Base-by-base conservation (phyloP, 192 early-diverging fungal species). In the Mortierella hygrophila region DNA sequence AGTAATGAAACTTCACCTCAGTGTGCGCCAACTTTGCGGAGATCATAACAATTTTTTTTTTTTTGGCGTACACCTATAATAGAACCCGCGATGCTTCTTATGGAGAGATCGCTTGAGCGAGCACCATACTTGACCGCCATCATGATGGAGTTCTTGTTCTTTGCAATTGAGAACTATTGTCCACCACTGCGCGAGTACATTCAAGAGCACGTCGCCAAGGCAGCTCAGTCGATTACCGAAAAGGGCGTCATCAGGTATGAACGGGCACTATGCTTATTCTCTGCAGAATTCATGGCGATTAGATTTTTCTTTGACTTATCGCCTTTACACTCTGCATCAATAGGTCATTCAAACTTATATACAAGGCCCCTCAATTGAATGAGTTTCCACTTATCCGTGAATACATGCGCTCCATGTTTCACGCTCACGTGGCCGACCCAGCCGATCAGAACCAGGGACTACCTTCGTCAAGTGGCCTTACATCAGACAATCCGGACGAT, bases 41-140 rank as follows among this genome's bases (percentile, higher is more conserved):
- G 11, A 15, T 32, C 4, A 2, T 55, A 40, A 57, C 32, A 41
- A 23, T 35, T 32, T 32, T 60, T 21, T 54, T 1, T 37, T 44
- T 40, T 1, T 35, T 29, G 47, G 88, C 18, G 49, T 52, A 18
- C 1, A 2, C 49, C 21, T 16, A 76, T 26, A 44, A 81, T 91
- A 87, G 96, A 96, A 82, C 96, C 96, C 0, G 94, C 92, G 3
- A 94, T 96, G 81, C 87, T 96, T 9, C 86, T 96, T 1, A 94
- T 96, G 90, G 92, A 94, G 71, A 75, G 91, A 29, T 95, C 95
- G 0, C 81, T 92, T 13, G 92, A 94, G 72, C 79, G 89, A 73
- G 93, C 94, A 74, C 83, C 93, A 21, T 94, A 93, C 70, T 85
- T 95, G 47, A 94, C 95, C 0, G 79, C 90, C 10, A 95, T 93